Evolutionary conservation across 768 basidiomycete species (phyloP).

Genomic region (Collybia nuda): DNA sequence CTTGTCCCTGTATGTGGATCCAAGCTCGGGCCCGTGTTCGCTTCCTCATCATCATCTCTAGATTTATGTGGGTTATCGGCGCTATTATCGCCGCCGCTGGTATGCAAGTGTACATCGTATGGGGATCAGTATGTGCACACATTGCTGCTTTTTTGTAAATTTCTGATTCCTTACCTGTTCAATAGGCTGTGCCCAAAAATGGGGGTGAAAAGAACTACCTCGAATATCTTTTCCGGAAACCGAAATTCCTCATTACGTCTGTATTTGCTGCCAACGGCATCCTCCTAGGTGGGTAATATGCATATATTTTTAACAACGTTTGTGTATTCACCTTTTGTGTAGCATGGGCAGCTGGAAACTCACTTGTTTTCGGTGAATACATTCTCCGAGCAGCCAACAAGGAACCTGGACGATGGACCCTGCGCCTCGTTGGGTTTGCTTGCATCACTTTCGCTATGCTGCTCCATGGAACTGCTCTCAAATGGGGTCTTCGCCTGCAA

Average conservation of each 20-base stretch:
- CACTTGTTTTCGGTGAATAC: constrained; percentile 62
- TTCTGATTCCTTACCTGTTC: neutral
- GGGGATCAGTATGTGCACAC: constrained; percentile 29
- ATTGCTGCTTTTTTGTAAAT: neutral
- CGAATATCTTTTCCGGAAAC: constrained; percentile 58
- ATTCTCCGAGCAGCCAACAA: constrained; percentile 32
- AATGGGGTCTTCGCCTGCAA: constrained; percentile 59
- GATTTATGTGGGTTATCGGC: constrained; percentile 36
- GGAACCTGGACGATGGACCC: constrained; percentile 26
- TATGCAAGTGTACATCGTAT: constrained; percentile 34
- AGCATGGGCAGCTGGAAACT: constrained; percentile 43
- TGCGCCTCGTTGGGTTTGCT: constrained; percentile 33
- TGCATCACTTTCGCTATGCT: constrained; percentile 36
- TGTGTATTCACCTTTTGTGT: no score
- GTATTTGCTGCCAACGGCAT: constrained; percentile 54
- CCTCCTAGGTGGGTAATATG: constrained; percentile 31
- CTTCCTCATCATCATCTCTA: constrained; percentile 3
- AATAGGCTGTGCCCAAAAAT: constrained; percentile 11
- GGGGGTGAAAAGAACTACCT: constrained; percentile 75
- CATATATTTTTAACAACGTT: neutral
- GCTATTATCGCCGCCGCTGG: constrained; percentile 32
- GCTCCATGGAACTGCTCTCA: constrained; percentile 43
- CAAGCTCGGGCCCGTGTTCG: neutral
- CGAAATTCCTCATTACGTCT: constrained; percentile 55
- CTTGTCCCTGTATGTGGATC: constrained; percentile 22